Base-by-base conservation (phyloP, 768 basidiomycete species). In the Boletus sp. region DNA sequence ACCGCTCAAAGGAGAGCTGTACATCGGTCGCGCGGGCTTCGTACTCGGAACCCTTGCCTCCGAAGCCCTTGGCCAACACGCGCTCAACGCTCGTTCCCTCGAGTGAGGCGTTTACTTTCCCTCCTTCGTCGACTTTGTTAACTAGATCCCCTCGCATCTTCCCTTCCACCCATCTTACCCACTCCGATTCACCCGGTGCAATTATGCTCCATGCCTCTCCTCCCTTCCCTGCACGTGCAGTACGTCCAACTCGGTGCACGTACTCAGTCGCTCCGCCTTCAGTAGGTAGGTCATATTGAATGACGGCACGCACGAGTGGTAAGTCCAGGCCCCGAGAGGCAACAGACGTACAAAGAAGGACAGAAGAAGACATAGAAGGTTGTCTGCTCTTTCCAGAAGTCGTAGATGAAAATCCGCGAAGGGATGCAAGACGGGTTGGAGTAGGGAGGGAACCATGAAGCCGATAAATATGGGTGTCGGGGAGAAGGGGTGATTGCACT, bases 261-360 rank as follows among this genome's bases (percentile, higher is more conserved):
- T 99, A 98, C 70, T 99, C 97, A 11, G 89, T 97, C 29, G 87
- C 87, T 10, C 97, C 96, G 17, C 94, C 92, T 77, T 99, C 97
- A 0, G 97, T 98, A 1, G 97, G 96, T 20, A 98, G 83, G 70
- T 99, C 97, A 67, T 97, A 97, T 68, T 99, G 97, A 33, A 98
- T 76, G 58, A 99, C 94, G 3, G 92, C 91, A 36, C 89, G 87
- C 7, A 98, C 94, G n/a, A 91, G 81, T 6, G 94, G 94, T 29
- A 99, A 78, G 74, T 98, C 96, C 28, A 99, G 82, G 68, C 97
- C 97, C 68, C 97, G 92, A n/a, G 97, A 94, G 3, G 97, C 97
- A 50, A 99, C 95, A 9, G 94, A 96, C 1, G 97, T 99, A 70
- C 95, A 98, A 45, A 98, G 80, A 5, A 99, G 80, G 48, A 99